These are phyloP conservation scores for Daedaleopsis sinensis DNA, from an alignment of 768 basidiomycete genomes.

Conservation along the genomic window DNA sequence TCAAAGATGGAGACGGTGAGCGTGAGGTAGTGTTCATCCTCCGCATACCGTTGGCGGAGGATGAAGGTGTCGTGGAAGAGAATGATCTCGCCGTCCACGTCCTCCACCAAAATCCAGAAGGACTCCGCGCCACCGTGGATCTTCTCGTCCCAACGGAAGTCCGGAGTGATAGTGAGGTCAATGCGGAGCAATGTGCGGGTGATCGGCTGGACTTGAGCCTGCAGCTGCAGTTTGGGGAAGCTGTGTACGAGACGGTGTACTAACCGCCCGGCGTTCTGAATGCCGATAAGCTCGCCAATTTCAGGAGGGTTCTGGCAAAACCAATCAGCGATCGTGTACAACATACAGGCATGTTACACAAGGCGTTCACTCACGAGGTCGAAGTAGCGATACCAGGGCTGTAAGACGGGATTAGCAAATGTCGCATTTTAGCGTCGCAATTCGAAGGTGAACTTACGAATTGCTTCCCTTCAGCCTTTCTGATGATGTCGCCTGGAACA, in stretches of 20 bases:
- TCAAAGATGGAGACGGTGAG: conserved; percentile 97
- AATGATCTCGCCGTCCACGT: conserved; percentile 95
- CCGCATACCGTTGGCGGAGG: conserved; percentile 88
- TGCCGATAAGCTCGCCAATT: conserved; percentile 92
- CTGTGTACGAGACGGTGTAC: conserved; percentile 93
- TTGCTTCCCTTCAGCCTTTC: conserved; percentile 96
- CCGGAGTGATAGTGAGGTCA: conserved; percentile 93
- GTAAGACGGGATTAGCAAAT: conserved; percentile 5
- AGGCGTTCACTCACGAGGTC: conserved; percentile 57
- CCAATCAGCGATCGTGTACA: background rate
- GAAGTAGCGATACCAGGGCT: conserved; percentile 98
- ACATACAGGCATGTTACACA: background rate
- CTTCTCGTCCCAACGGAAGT: conserved; percentile 98
- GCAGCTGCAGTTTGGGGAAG: conserved; percentile 80
- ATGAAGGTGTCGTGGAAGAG: conserved; percentile 95
- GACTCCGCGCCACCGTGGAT: conserved; percentile 87
- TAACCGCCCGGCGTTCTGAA: conserved; percentile 89
- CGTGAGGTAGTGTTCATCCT: conserved; percentile 93
- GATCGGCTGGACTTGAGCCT: conserved; percentile 93
- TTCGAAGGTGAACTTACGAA: conserved; percentile 60
- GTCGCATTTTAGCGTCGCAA: background rate
- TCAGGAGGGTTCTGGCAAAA: conserved; percentile 69
- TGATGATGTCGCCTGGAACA: conserved; percentile 80
- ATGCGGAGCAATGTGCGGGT: conserved; percentile 91
- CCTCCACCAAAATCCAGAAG: conserved; percentile 94